Conservation (phyloP, 495 filamentous ascomycete species). For the Opeltia flavorubescens region DNA sequence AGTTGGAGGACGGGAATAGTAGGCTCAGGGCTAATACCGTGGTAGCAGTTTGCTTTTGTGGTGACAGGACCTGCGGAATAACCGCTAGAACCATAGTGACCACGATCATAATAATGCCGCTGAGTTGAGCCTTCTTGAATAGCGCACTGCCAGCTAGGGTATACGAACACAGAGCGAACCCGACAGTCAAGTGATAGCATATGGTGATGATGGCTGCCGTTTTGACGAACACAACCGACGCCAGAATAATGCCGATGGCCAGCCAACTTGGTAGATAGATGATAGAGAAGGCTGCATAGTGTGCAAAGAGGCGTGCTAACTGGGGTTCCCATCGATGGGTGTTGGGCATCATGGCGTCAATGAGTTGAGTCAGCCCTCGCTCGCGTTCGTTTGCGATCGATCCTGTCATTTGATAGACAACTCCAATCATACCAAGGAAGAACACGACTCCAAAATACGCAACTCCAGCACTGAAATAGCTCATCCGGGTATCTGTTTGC, state of each 20-base stretch:
- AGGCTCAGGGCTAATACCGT: constrained; percentile 45
- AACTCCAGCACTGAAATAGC: constrained; percentile 47
- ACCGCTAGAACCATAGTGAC: constrained; percentile 29
- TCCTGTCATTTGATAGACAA: constrained; percentile 22
- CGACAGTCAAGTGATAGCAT: constrained; percentile 26
- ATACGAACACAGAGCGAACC: constrained; percentile 25
- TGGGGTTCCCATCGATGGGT: constrained; percentile 22
- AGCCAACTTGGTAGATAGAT: constrained; percentile 32
- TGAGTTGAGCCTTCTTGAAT: constrained; percentile 33
- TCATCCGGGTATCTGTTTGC: constrained; percentile 38
- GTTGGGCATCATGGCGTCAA: constrained; percentile 29
- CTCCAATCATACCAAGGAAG: constrained; percentile 5
- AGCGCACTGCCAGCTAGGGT: constrained; percentile 28
- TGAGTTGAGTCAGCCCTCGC: constrained; percentile 24
- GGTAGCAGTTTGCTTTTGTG: constrained; percentile 31
- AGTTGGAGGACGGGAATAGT: constrained; percentile 60
- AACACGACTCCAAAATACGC: constrained; percentile 3
- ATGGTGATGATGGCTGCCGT: constrained; percentile 25
- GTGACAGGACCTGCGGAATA: constrained; percentile 15
- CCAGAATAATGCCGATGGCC: constrained; percentile 24
- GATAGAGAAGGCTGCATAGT: constrained; percentile 24
- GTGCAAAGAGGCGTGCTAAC: constrained; percentile 19
- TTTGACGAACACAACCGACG: constrained; percentile 22
- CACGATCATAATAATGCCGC: constrained; percentile 28
- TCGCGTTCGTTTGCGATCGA: constrained; percentile 28